Evolutionary conservation across 2,329 filamentous ascomycete genomes (phyloP), one percentile per base, ranked within the genome.

Genomic region (Hypomyces perniciosus): DNA sequence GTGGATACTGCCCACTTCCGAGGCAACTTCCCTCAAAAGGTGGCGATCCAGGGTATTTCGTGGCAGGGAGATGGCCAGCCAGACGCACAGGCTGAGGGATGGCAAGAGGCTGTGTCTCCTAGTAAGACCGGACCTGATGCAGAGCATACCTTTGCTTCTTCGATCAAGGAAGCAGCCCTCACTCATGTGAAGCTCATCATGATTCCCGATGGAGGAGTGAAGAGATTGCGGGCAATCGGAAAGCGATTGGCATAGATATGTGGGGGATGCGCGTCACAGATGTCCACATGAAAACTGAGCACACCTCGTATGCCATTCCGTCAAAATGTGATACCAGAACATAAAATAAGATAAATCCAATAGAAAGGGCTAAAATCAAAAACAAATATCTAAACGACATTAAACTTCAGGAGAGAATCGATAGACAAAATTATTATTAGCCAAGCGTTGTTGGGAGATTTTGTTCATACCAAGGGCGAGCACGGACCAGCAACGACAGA

Each of bases 141-240:
- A 60, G 86, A 90, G 71, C 86, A 90, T 65, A 77, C 79, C 56
- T 88, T 86, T 64, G 72, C 69, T 31, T 78, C 73, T 48, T 61
- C 75, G 51, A 72, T 81, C 13, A 72, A 76, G 58, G 80, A 81
- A 35, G 77, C 74, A 64, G 71, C 75, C 2, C 87, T 89, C 62
- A 90, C 86, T 9, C 90, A 93, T 70, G 83, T 91, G 26, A 96
- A 95, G 78, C 75, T 97, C 65, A 87, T 89, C 33, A 93, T 96
- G 65, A 89, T 96, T 59, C 92, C 92, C 0, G 91, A 97, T 68
- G 91, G 92, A 33, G 91, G 92, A 27, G 87, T 96, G 3, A 96
- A 95, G 81, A 77, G 91, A 57, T 79, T 96, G 57, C 81, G 90
- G 48, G 66, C 62, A 34, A 68, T 68, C 61, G 68, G 68, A 26